Evolutionary conservation across 495 filamentous ascomycete genomes (phyloP), one percentile per base, ranked within the genome.

Genomic region (Penicillium turbatum): DNA sequence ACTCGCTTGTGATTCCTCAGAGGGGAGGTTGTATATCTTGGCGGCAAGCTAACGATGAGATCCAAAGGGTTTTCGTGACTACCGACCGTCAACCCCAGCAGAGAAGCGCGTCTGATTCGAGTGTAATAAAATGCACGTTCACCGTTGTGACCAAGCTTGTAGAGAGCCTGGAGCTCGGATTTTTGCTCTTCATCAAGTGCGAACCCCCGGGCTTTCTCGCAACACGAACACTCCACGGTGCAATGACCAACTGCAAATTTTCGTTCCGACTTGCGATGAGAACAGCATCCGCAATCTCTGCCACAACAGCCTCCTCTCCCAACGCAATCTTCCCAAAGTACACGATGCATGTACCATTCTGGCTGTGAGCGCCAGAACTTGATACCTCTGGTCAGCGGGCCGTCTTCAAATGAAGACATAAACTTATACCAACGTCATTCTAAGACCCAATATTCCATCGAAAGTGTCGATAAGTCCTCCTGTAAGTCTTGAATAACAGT

Each of bases 181-280:
- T 36, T 36, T 13, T 36, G 38, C 29, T 52, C 11, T n/a, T n/a
- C 6, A 7, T 30, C 27, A 12, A 43, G 27, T 38, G n/a, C 27
- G 42, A 51, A 51, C 19, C 40, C 31, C 27, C 34, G 42, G 19
- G 26, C 42, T 34, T 27, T 46, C 32, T 46, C 15, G 34, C 42
- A 54, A 54, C 42, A 54, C 24, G 17, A 29, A 38, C 42, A 54
- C 12, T 54, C 51, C 32, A 47, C 32, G 6, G 42, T 54, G 13
- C 42, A 54, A 54, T 54, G 34, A n/a, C 51, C 42, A 17, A 31
- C 35, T 29, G 34, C 42, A 31, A 47, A 47, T 44, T 26, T 29
- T 10, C 34, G 11, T 40, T 51, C 32, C 35, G 16, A 16, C 42
- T 31, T 13, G 42, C 51, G 42, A 37, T 46, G 7, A 13, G 42